Base-by-base conservation (phyloP, 1,284 basidiomycete species). In the Microbotryum silenes-acaulis region DNA sequence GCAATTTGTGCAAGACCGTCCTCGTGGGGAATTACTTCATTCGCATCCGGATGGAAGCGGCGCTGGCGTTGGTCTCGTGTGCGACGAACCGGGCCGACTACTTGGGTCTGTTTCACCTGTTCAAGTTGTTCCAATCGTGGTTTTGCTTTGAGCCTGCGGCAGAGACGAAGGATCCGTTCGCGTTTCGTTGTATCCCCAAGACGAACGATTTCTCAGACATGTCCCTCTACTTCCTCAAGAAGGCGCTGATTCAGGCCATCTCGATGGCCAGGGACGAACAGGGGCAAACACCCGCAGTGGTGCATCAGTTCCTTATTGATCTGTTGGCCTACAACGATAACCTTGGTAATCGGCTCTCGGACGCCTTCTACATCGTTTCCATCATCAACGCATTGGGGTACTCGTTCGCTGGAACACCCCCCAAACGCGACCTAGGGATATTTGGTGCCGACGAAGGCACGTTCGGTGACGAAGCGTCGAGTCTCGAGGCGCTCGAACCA, bases 21-120 rank as follows among this genome's bases (percentile, higher is more conserved):
- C 81, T 98, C 29, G 93, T 97, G 25, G 85, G 88, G 46, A 97
- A 97, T 74, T 98, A 98, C 77, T 97, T 89, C 76, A 96, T 88
- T 75, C 87, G 93, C n/a, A 89, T 98, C 59, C 87, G 96, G 12
- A 92, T 90, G 76, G 96, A 97, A 76, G 96, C 96, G 1, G 91
- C 89, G 5, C 77, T 85, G 50, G 90, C 91, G 1, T 81, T 98
- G 42, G 85, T 92, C 54, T 81, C 81, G 85, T 92, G 89, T 73
- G 89, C 88, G n/a, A 82, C 86, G 59, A 85, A 83, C 61, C 80
- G 81, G 62, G 79, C 91, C 42, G 86, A 91, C 62, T 90, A 88
- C 73, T 79, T 98, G 58, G 96, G 96, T 5, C 81, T 97, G 18
- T 98, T 97, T 77, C 91, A 96, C 73, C 82, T 98, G 31, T 87